Evolutionary conservation across 2,329 filamentous ascomycete genomes (phyloP).

Genomic region (Pseudocercospora fuligena): DNA sequence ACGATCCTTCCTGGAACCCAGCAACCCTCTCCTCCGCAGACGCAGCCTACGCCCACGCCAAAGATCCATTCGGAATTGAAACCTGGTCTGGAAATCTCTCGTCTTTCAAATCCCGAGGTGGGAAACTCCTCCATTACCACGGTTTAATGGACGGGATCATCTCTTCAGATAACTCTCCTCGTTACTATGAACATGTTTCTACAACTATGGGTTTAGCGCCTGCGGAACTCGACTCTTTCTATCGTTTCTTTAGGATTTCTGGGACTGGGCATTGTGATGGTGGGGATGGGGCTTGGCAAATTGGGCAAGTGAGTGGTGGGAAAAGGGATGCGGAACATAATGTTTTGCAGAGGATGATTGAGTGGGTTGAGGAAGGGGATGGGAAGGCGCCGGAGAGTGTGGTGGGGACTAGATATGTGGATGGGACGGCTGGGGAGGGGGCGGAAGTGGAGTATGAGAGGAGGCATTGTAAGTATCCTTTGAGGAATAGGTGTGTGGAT

Average conservation of each 20-base stretch:
- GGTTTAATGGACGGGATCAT: slow-evolving; percentile 46
- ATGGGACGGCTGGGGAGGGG: slow-evolving; percentile 43
- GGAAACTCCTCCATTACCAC: slow-evolving; percentile 54
- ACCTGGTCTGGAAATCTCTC: slow-evolving; percentile 51
- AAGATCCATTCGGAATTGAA: slow-evolving; percentile 45
- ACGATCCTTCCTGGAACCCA: slow-evolving; percentile 50
- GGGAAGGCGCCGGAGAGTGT: slow-evolving; percentile 33
- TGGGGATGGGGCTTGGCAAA: slow-evolving; percentile 50
- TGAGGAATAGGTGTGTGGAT: slow-evolving; percentile 35
- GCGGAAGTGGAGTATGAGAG: slow-evolving; percentile 51
- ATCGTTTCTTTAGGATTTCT: slow-evolving; percentile 57
- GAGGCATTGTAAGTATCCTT: slow-evolving; percentile 49
- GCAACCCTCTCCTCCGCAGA: slow-evolving; percentile 43
- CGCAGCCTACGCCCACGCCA: slow-evolving; percentile 41
- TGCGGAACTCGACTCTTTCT: slow-evolving; percentile 56
- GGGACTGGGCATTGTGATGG: slow-evolving; percentile 58
- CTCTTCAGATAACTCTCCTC: slow-evolving; percentile 48
- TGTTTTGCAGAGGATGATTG: slow-evolving; percentile 52
- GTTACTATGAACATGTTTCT: slow-evolving; percentile 52
- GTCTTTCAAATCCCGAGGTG: slow-evolving; percentile 45
- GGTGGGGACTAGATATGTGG: slow-evolving; percentile 49
- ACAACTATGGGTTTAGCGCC: slow-evolving; percentile 54
- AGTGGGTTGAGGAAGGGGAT: slow-evolving; percentile 41
- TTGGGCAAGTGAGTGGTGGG: slow-evolving; percentile 42
- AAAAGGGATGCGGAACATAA: slow-evolving; percentile 45